Evolutionary conservation across 2,329 filamentous ascomycete genomes (phyloP).

Genomic region (Ceratocystis albifundus): DNA sequence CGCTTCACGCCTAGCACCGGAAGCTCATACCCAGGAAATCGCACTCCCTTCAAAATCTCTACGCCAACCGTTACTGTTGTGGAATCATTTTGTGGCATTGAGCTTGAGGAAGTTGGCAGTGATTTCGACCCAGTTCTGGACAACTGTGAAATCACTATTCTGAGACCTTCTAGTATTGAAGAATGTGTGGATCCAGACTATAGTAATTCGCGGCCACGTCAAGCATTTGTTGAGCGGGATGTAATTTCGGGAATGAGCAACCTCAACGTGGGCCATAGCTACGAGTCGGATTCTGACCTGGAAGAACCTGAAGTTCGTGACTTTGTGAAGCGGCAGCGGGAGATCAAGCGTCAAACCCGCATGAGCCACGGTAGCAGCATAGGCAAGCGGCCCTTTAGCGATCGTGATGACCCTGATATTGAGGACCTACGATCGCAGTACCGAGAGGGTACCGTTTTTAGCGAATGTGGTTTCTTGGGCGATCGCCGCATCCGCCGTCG

Average conservation of each 20-base stretch:
- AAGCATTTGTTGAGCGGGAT: constrained; percentile 9
- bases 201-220: constrained; percentile 34
- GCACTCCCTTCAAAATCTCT: neutral
- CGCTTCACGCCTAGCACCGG: constrained; percentile 6
- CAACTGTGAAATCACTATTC: constrained; percentile 11
- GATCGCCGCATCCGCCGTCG: constrained; percentile 39
- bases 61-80: constrained; percentile 2
- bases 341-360: constrained; percentile 36
- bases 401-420: constrained; percentile 42
- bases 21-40: constrained; percentile 7
- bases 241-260: constrained; percentile 26
- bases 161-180: constrained; percentile 16
- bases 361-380: constrained; percentile 44
- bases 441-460: constrained; percentile 23
- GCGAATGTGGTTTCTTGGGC: constrained; percentile 33
- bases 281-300: constrained; percentile 35
- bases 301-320: constrained; percentile 44
- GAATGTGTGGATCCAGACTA: constrained; percentile 36
- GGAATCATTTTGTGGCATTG: constrained; percentile 1
- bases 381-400: constrained; percentile 44
- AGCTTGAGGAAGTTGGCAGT: constrained; percentile 3
- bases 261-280: constrained; percentile 32
- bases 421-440: constrained; percentile 27
- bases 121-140: neutral
- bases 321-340: constrained; percentile 30